Conservation (phyloP, 768 basidiomycete genomes). For the Crucibulum laeve region DNA sequence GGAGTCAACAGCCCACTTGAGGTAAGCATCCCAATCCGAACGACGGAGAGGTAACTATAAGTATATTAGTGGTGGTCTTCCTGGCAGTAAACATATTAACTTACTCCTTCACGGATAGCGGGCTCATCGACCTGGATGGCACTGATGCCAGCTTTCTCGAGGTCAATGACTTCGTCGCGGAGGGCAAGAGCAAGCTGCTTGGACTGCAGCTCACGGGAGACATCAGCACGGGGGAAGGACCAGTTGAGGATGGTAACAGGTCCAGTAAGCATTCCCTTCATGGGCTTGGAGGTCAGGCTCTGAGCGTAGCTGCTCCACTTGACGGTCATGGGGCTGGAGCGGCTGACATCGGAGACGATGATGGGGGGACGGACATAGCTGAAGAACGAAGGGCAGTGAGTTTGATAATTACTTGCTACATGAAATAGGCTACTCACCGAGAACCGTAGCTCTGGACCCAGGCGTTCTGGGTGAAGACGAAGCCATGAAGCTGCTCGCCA, state of each 20-base stretch:
- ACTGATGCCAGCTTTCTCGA: slow-evolving; percentile 93
- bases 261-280: slow-evolving; percentile 99
- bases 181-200: slow-evolving; percentile 97
- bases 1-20: slow-evolving; percentile 97
- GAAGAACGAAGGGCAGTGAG: slow-evolving; percentile 1
- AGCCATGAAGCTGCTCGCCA: slow-evolving; percentile 91
- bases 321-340: slow-evolving; percentile 90
- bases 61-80: slow-evolving; percentile 9
- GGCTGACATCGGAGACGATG: slow-evolving; percentile 96
- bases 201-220: slow-evolving; percentile 93
- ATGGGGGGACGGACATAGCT: slow-evolving; percentile 98
- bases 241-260: slow-evolving; percentile 99
- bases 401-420: slow-evolving; percentile 4
- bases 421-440: slow-evolving; percentile 46
- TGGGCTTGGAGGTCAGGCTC: slow-evolving; percentile 86
- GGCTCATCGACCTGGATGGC: slow-evolving; percentile 99
- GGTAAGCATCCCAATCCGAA: slow-evolving; percentile 93
- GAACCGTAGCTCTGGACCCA: slow-evolving; percentile 99
- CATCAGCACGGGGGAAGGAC: slow-evolving; percentile 99
- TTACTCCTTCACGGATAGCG: slow-evolving; percentile 96
- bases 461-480: slow-evolving; percentile 97
- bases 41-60: slow-evolving; percentile 91
- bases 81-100: slow-evolving; percentile 18
- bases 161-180: slow-evolving; percentile 96
- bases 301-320: slow-evolving; percentile 97